Evolutionary conservation across 345 rosid genomes (phyloP).

Genomic region (Salix purpurea): DNA sequence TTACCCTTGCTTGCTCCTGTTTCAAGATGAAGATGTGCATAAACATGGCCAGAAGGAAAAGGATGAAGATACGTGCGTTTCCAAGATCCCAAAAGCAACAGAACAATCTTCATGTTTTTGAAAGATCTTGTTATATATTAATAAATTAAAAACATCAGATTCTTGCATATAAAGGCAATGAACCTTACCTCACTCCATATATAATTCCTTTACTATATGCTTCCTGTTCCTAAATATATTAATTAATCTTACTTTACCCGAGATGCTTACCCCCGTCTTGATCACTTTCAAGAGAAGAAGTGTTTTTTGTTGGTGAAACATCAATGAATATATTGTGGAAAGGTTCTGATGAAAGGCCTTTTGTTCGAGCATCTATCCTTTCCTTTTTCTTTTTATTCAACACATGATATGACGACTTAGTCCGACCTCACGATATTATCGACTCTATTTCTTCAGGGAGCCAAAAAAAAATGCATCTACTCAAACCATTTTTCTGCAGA

Average conservation of each 20-base stretch:
- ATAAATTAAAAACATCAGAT: background rate
- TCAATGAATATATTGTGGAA: background rate
- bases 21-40: background rate
- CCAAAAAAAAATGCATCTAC: background rate
- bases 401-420: background rate
- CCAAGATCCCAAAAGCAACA: slow-evolving; percentile 1
- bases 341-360: background rate
- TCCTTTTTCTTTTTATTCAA: background rate
- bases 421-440: background rate
- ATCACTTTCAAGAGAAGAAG: background rate
- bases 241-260: background rate
- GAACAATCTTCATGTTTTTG: background rate
- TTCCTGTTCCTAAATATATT: background rate
- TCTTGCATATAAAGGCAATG: background rate
- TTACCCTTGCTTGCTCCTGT: background rate
- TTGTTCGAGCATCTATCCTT: background rate
- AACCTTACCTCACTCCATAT: background rate
- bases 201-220: background rate
- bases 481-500: background rate
- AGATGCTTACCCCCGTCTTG: background rate
- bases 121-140: background rate
- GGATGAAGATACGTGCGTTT: background rate
- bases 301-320: background rate
- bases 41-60: background rate
- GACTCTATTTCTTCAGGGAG: no score